Conservation (phyloP, 2,329 filamentous ascomycete genomes). For the Alternaria postmessia region DNA sequence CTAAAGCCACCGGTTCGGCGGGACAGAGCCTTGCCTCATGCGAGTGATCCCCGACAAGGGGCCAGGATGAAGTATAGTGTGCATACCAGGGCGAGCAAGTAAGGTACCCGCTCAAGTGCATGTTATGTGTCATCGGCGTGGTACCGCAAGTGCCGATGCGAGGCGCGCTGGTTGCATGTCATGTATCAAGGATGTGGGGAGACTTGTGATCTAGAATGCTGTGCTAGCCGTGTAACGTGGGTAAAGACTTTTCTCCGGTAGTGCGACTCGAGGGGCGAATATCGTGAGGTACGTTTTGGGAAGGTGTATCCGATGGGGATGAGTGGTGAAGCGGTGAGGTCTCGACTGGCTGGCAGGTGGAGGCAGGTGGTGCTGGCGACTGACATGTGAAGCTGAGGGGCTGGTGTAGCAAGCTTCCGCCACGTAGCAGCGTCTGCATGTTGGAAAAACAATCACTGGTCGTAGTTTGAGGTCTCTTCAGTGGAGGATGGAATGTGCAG, state of each 20-base stretch:
- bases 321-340: not conserved
- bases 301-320: not conserved
- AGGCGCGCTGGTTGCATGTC: not conserved
- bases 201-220: conserved; percentile 2
- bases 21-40: not conserved
- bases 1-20: not conserved
- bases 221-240: conserved; percentile 2
- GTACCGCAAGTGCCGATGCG: not conserved
- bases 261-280: not conserved
- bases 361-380: not conserved
- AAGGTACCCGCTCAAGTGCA: conserved; percentile 7
- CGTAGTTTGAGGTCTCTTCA: not conserved
- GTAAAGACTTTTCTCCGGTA: not conserved
- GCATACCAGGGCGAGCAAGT: not conserved
- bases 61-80: not conserved
- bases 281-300: not conserved
- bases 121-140: conserved; percentile 8
- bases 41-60: conserved; percentile 1
- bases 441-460: not conserved
- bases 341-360: not conserved
- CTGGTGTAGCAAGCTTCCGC: not conserved
- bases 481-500: not conserved
- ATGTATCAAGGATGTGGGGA: conserved; percentile 1
- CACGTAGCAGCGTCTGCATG: not conserved
- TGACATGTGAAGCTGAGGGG: not conserved